Evolutionary conservation across 2,329 filamentous ascomycete genomes (phyloP), one percentile per base, ranked within the genome.

Genomic region (Zymoseptoria passerinii): DNA sequence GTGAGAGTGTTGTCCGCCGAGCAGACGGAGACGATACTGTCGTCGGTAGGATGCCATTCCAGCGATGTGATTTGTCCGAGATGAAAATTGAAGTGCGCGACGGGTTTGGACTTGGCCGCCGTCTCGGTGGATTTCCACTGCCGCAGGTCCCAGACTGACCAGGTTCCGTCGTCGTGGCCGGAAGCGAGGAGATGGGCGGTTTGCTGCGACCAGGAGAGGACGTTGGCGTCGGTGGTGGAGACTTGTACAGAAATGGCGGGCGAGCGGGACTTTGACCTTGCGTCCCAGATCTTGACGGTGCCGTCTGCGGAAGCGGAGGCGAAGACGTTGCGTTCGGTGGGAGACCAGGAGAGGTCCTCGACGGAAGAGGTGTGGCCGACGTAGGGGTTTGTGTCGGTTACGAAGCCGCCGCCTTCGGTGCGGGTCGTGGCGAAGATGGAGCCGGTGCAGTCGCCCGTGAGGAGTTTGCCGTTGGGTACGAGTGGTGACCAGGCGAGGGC

Each of bases 281-380:
- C 84, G 71, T 99, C 94, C 92, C 94, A 99, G 61, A 99, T 86
- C 73, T 94, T 92, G 63, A 99, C 87, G 8, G 90, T 96, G 67
- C 94, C 92, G 75, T 99, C 94, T 71, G 87, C 91, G 58, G 91
- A 95, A 3, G 90, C 92, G 0, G 92, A 97, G 0, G 94, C 89
- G 70, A 99, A 99, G 28, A 97, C 94, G 61, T 91, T 92, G 63
- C 85, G 85, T 77, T 99, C 94, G 18, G 86, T 89, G 0, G 94
- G 94, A 54, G 90, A 95, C 94, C 94, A 99, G 75, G 97, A 92
- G 27, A 99, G 79, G 72, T 99, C 94, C 78, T 99, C 94, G 16
- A 99, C 85, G 54, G 89, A 92, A 70, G 86, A 84, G 8, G 81
- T 82, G 78, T 99, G 94, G 54, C 92, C 92, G 20, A 83, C 83